phyloP scores from a whole-genome alignment of 176 grass and related monocot species.

The Pontederia paniculata region DNA sequence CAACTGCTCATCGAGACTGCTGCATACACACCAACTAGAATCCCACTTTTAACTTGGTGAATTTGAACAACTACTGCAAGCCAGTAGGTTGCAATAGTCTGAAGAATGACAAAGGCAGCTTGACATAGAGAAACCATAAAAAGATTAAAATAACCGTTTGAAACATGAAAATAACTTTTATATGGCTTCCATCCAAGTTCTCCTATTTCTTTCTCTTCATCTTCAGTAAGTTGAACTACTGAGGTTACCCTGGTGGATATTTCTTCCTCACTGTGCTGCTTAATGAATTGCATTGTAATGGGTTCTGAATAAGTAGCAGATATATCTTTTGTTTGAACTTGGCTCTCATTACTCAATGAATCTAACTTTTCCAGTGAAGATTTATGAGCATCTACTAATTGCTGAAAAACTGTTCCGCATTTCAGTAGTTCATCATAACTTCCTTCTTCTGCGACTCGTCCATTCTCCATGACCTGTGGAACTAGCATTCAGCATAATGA shows the following conservation, averaged over 20 bases:
- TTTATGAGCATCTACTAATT: constrained; percentile 62
- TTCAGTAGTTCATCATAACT: constrained; percentile 53
- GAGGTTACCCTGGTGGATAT: constrained; percentile 25
- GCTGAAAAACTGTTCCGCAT: constrained; percentile 70
- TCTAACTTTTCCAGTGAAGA: constrained; percentile 57
- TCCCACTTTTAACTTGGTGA: constrained; percentile 27
- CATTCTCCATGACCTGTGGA: constrained; percentile 70
- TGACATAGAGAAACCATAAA: constrained; percentile 27
- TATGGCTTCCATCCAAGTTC: constrained; percentile 93
- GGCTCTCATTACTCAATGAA: constrained; percentile 23
- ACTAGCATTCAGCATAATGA: constrained; percentile 3
- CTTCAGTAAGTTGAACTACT: constrained; percentile 59
- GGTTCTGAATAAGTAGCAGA: constrained; percentile 9
- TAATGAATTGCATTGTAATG: constrained; percentile 11
- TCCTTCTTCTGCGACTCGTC: constrained; percentile 55
- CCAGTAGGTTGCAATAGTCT: constrained; percentile 69
- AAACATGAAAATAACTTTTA: constrained; percentile 54
- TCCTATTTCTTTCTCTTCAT: constrained; percentile 56
- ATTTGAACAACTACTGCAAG: constrained; percentile 63
- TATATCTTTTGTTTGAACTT: constrained; percentile 17
- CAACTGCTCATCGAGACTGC: constrained; percentile 52
- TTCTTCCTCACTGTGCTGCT: constrained; percentile 44
- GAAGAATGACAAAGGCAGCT: constrained; percentile 32
- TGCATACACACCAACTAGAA: constrained; percentile 67
- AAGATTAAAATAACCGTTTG: constrained; percentile 41